Base-by-base conservation (phyloP, 139 green algal genomes). In the Edaphochlamys debaryana region DNA sequence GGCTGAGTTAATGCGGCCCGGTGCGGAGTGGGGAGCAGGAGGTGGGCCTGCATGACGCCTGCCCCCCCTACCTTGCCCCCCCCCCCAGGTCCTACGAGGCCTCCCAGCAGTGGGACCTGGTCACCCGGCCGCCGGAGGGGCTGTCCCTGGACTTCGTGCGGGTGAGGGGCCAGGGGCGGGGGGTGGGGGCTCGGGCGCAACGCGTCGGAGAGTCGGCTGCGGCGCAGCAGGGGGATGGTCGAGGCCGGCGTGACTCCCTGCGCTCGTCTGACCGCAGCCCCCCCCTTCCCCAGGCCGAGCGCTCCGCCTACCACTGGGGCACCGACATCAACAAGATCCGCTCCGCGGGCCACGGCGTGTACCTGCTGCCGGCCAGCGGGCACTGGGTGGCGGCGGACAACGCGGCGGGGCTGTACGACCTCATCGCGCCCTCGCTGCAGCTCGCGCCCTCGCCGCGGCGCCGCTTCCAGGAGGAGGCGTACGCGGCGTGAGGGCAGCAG, bases 351-450 rank as follows among this genome's bases (percentile, higher is more conserved):
- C 92, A 97, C 69, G 23, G 54, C 41, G 94, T 98, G 76, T 93
- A 98, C 87, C 45, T 93, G 68, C 91, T 98, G 85, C 85, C 50
- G 25, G 75, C 94, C 52, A 69, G 87, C 3, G 95, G 95, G 4
- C 95, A 98, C 91, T 98, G 90, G 94, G 95, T 98, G 79, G 94
- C 98, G 80, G 91, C 91, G 2, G 96, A 98, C 87, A 97, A 98
- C 80, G 95, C 95, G 37, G 52, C 87, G 29, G 86, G 90, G 85
- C 86, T 98, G 63, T 94, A 96, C 70, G 82, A 94, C 40, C 96
- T 98, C n/a, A 87, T 98, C 71, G 80, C 88, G 11, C 83, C 84
- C 29, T 92, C 86, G 19, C 95, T 98, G 56, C 23, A n/a, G 19
- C 56, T 63, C 25, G 23, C 22, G 56, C 56, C 56, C 23, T 54